Conservation (phyloP, 139 green algal species). For the Deuterostichococcus epilithicus region DNA sequence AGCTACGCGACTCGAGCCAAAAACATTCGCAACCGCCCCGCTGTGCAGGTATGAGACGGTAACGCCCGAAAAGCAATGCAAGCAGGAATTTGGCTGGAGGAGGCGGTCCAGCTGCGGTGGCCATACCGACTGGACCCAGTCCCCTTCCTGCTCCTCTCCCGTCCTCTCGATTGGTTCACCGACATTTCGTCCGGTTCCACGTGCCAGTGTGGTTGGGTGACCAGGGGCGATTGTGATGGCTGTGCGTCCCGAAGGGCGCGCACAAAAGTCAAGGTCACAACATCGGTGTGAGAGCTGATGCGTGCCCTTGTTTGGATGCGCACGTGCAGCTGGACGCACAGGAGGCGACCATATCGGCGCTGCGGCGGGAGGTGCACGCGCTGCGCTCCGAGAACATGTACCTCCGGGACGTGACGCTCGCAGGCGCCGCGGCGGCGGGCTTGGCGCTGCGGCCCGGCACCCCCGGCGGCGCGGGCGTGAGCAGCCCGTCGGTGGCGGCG, state of each 20-base stretch:
- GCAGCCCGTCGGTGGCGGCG: conserved; percentile 4
- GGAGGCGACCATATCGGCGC: conserved; percentile 49
- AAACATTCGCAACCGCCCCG: conserved; percentile 78
- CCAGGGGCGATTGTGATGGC: too few relatives aligned
- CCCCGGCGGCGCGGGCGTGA: conserved; percentile 39
- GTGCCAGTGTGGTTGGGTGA: too few relatives aligned
- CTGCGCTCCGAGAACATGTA: conserved; percentile 56
- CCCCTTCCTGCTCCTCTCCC: too few relatives aligned
- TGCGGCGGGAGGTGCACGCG: conserved; percentile 73
- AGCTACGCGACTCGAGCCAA: conserved; percentile 84
- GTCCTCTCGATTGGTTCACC: too few relatives aligned
- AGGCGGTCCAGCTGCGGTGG: too few relatives aligned
- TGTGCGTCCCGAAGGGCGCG: conserved; percentile 41
- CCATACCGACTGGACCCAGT: too few relatives aligned
- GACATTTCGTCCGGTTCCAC: too few relatives aligned
- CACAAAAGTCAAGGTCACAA: too few relatives aligned
- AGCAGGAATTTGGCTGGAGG: too few relatives aligned
- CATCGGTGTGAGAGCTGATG: too few relatives aligned
- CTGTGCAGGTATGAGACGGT: conserved; percentile 42
- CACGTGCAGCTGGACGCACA: conserved; percentile 35
- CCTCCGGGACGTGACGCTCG: conserved; percentile 34
- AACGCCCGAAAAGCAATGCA: too few relatives aligned
- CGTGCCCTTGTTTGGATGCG: too few relatives aligned
- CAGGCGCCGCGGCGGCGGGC: neutral
- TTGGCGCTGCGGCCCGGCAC: conserved; percentile 3